Evolutionary conservation across 2,329 filamentous ascomycete species (phyloP).

Genomic region (Cordyceps fumosorosea): DNA sequence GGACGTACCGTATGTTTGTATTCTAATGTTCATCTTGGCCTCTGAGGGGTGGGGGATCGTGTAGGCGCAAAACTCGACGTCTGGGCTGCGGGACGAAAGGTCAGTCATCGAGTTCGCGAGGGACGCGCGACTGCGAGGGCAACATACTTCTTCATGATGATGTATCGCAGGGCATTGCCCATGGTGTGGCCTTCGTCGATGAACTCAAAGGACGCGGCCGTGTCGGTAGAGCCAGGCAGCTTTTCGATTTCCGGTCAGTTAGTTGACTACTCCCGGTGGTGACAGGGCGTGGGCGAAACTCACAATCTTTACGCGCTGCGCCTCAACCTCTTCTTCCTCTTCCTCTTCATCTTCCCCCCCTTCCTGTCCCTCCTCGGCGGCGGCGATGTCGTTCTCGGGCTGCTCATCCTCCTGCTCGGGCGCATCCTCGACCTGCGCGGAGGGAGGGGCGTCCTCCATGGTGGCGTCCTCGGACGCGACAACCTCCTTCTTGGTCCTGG

Average conservation of each 20-base stretch:
- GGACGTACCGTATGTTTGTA: conserved; percentile 84
- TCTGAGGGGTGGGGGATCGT: conserved; percentile 96
- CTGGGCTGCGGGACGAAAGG: conserved; percentile 46
- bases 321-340: conserved; percentile 40
- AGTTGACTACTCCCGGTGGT: no score
- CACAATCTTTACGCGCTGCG: conserved; percentile 58
- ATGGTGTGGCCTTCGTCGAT: conserved; percentile 90
- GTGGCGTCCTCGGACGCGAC: conserved; percentile 27
- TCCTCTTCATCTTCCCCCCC: conserved; percentile 31
- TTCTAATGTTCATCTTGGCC: conserved; percentile 91
- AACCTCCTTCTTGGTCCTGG: conserved; percentile 30
- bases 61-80: conserved; percentile 97
- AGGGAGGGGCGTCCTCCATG: conserved; percentile 41
- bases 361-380: conserved; percentile 25
- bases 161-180: conserved; percentile 86
- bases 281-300: conserved; percentile 15
- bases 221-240: conserved; percentile 80
- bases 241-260: conserved; percentile 30
- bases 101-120: no score
- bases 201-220: conserved; percentile 92
- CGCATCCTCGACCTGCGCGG: conserved; percentile 28
- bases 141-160: conserved; percentile 96
- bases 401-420: conserved; percentile 28
- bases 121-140: conserved; percentile 14
- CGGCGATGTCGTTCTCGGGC: conserved; percentile 19